phyloP scores from a whole-genome alignment of 176 grass and related monocot species.

The Guadua angustifolia region DNA sequence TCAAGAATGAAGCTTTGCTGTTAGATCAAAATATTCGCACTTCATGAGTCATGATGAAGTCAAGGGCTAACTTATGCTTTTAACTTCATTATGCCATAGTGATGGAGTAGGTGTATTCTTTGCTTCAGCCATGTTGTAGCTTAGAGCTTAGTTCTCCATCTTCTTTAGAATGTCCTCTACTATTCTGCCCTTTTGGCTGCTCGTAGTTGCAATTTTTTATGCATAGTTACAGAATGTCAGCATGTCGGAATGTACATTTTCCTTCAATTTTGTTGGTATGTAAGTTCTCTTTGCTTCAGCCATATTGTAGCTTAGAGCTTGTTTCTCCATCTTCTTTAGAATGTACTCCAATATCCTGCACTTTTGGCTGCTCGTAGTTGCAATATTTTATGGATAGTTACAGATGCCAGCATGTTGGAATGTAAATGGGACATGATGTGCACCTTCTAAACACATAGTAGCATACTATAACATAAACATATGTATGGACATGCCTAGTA shows the following conservation, averaged over 20 bases:
- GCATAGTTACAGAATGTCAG: constrained; percentile 20
- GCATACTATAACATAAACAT: background rate
- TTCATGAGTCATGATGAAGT: constrained; percentile 38
- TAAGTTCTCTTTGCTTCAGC: constrained; percentile 39
- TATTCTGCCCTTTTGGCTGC: constrained; percentile 6
- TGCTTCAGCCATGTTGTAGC: constrained; percentile 40
- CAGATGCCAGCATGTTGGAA: constrained; percentile 15
- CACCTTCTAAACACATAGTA: constrained; percentile 15
- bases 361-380: constrained; percentile 19
- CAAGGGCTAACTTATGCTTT: constrained; percentile 15
- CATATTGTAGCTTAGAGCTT: constrained; percentile 45
- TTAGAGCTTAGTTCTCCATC: constrained; percentile 41
- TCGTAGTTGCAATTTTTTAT: background rate
- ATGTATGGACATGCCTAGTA: background rate
- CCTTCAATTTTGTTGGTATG: constrained; percentile 52
- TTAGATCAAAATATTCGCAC: constrained; percentile 34
- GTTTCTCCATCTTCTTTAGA: constrained; percentile 23
- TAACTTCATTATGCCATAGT: constrained; percentile 38
- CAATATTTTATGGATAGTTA: background rate
- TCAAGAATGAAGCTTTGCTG: constrained; percentile 48
- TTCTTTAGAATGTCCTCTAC: background rate
- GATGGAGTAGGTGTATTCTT: constrained; percentile 47
- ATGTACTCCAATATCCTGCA: constrained; percentile 11
- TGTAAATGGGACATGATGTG: constrained; percentile 11
- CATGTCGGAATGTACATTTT: constrained; percentile 7